Percentiles rank a stretch among this genome's conserved stretches.
These are phyloP conservation scores for Dictyostelium capitatum DNA, from an alignment of 78 protist species.

Conservation along the genomic window DNA sequence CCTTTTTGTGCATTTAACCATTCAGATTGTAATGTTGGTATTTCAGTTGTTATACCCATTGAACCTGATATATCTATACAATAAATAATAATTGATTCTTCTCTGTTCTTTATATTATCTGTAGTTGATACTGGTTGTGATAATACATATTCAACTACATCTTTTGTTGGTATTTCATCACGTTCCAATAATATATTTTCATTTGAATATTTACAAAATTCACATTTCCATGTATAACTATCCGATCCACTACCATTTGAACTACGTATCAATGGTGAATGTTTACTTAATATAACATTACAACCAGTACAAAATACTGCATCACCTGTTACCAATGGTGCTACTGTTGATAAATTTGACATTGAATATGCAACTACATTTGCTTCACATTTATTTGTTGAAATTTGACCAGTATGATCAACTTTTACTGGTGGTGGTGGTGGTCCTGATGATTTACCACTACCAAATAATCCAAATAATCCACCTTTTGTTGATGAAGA, in stretches of 20 bases:
- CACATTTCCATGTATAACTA: conserved; percentile 48
- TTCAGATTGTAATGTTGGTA: conserved; percentile 64
- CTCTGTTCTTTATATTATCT: background rate
- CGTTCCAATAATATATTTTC: conserved; percentile 35
- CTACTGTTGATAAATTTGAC: conserved; percentile 15
- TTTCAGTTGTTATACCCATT: conserved; percentile 87
- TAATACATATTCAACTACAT: conserved; percentile 78
- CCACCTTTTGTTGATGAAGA: background rate
- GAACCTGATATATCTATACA: conserved; percentile 87
- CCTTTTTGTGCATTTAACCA: conserved; percentile 48
- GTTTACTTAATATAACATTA: conserved; percentile 38
- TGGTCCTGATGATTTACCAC: background rate
- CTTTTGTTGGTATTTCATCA: conserved; percentile 71
- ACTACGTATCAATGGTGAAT: conserved; percentile 15
- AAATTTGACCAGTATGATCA: conserved; percentile 40
- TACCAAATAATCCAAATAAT: conserved; percentile 29
- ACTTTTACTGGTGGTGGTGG: background rate
- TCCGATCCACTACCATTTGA: background rate
- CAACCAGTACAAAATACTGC: conserved; percentile 73
- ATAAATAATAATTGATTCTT: conserved; percentile 73
- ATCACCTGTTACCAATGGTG: conserved; percentile 80
- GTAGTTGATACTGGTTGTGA: conserved; percentile 14
- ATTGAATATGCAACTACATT: conserved; percentile 52
- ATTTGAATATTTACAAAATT: conserved; percentile 56
- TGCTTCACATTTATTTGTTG: conserved; percentile 25